These are phyloP conservation scores for Amaranthus tricolor DNA, from an alignment of 179 eudicot genomes.

Conservation along the genomic window DNA sequence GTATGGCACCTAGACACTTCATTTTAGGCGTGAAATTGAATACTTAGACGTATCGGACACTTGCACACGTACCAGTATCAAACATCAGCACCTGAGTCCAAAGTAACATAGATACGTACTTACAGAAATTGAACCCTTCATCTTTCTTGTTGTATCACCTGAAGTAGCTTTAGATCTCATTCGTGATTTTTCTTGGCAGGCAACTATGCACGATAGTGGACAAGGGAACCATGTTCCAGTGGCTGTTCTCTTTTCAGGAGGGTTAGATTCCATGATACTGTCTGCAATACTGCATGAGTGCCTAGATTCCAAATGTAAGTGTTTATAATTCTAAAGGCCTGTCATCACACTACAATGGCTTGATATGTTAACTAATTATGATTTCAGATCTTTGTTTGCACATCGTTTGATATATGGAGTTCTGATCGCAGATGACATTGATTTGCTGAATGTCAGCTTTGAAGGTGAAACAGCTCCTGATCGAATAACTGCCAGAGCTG, in stretches of 20 bases:
- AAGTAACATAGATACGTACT: neutral
- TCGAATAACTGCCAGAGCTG: conserved; percentile 82
- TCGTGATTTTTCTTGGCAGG: conserved; percentile 31
- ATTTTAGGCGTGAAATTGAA: too few relatives aligned
- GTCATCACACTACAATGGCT: neutral
- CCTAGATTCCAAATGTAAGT: conserved; percentile 72
- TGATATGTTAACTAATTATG: neutral
- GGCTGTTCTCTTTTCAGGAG: conserved; percentile 97
- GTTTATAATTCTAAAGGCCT: neutral
- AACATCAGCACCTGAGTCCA: too few relatives aligned
- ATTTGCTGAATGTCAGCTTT: conserved; percentile 92
- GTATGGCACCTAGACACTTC: too few relatives aligned
- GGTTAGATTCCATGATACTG: conserved; percentile 94
- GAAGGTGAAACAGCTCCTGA: conserved; percentile 90
- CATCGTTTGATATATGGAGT: conserved; percentile 6
- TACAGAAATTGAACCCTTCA: neutral
- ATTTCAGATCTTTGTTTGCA: neutral
- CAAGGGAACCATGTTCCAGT: conserved; percentile 56
- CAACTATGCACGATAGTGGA: conserved; percentile 18
- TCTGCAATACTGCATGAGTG: conserved; percentile 88
- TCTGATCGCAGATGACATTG: conserved; percentile 71
- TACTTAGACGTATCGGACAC: too few relatives aligned
- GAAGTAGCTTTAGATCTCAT: neutral
- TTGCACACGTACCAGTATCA: too few relatives aligned
- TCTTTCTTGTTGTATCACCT: neutral